Conservation (phyloP, 257 asterid species). For the Buddleja alternifolia region DNA sequence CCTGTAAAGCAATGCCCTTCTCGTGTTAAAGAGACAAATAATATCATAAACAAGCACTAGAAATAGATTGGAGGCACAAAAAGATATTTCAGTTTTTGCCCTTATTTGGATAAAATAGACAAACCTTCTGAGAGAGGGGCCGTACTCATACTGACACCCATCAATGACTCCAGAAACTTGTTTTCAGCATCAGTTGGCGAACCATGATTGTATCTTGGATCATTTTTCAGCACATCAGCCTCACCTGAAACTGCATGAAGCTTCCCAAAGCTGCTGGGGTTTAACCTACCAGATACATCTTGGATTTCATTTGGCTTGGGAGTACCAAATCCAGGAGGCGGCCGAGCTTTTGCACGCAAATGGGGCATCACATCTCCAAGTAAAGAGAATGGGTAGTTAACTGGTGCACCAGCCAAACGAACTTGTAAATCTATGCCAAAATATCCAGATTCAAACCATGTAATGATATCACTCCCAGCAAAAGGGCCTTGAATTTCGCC, state of each 20-base stretch:
- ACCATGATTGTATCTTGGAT: slow-evolving; percentile 53
- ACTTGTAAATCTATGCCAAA: slow-evolving; percentile 96
- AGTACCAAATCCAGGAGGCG: slow-evolving; percentile 95
- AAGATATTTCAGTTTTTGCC: background rate
- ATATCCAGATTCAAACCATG: slow-evolving; percentile 97
- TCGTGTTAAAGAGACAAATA: slow-evolving; percentile 24
- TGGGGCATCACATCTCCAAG: slow-evolving; percentile 99
- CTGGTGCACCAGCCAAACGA: slow-evolving; percentile 72
- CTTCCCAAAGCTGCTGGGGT: slow-evolving; percentile 48
- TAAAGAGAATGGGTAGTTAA: slow-evolving; percentile 65
- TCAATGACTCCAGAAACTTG: slow-evolving; percentile 83
- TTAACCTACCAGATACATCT: slow-evolving; percentile 54
- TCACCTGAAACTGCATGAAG: slow-evolving; percentile 53
- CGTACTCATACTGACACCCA: slow-evolving; percentile 63
- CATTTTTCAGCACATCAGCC: slow-evolving; percentile 56
- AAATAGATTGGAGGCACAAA: background rate
- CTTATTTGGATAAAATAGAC: slow-evolving; percentile 24
- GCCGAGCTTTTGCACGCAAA: slow-evolving; percentile 85
- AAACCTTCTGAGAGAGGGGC: slow-evolving; percentile 74
- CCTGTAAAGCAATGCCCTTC: slow-evolving; percentile 48
- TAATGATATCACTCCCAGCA: slow-evolving; percentile 86
- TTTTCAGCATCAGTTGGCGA: slow-evolving; percentile 76
- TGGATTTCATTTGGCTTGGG: slow-evolving; percentile 68
- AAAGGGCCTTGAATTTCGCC: slow-evolving; percentile 95
- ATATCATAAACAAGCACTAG: slow-evolving; percentile 15